phyloP scores from a whole-genome alignment of 192 early-diverging fungal species.

The Helicostylum pulchrum region DNA sequence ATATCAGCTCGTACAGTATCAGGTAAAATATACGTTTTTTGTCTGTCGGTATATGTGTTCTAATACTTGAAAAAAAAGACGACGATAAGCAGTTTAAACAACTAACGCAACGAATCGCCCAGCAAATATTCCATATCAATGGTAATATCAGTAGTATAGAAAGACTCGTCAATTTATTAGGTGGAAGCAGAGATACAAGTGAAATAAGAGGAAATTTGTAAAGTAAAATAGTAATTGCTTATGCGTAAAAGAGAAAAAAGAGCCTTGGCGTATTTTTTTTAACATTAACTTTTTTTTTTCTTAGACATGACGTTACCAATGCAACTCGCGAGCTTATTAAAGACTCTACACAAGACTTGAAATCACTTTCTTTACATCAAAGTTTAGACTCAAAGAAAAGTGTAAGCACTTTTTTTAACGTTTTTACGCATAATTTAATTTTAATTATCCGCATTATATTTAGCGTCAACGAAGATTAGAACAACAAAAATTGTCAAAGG shows the following conservation, averaged over 20 bases:
- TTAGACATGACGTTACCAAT: slow-evolving; percentile 74
- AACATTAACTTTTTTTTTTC: background rate
- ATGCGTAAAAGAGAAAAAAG: too few relatives aligned
- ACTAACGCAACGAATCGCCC: slow-evolving; percentile 68
- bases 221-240: slow-evolving; percentile 20
- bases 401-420: slow-evolving; percentile 17
- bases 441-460: background rate
- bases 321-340: slow-evolving; percentile 78
- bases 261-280: too few relatives aligned
- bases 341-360: slow-evolving; percentile 73
- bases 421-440: background rate
- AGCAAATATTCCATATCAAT: slow-evolving; percentile 84
- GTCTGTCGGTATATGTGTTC: background rate
- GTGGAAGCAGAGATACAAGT: slow-evolving; percentile 70
- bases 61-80: slow-evolving; percentile 7
- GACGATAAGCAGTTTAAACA: slow-evolving; percentile 49
- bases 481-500: slow-evolving; percentile 91
- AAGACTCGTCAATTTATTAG: slow-evolving; percentile 71
- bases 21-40: background rate
- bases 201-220: slow-evolving; percentile 75
- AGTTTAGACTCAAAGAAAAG: slow-evolving; percentile 21
- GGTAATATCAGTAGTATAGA: slow-evolving; percentile 83
- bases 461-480: slow-evolving; percentile 77
- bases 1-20: background rate
- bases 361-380: slow-evolving; percentile 61